Percentiles rank a stretch among this genome's conserved stretches.
Conservation (phyloP, 805 yeast species). For the Schizosaccharomyces osmophilus region DNA sequence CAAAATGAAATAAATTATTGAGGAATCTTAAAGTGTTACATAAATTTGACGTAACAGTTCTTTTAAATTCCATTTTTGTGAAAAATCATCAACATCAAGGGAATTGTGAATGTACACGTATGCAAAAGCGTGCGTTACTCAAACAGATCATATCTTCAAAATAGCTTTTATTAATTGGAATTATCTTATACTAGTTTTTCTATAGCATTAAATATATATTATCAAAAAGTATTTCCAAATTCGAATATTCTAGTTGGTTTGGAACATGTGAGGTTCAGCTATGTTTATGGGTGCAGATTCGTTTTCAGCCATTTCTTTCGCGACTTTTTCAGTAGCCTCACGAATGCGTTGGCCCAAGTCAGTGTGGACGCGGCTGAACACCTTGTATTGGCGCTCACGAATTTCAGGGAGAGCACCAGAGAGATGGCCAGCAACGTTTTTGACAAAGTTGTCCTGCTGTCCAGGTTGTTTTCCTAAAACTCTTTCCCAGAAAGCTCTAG, state of each 20-base stretch:
- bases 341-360: constrained; percentile 44
- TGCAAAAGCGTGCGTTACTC: too few relatives aligned
- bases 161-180: too few relatives aligned
- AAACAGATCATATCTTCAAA: too few relatives aligned
- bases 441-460: constrained; percentile 61
- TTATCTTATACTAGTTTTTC: too few relatives aligned
- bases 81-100: too few relatives aligned
- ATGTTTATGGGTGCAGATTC: not conserved
- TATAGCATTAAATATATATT: too few relatives aligned
- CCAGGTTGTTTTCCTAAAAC: constrained; percentile 51
- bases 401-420: constrained; percentile 32
- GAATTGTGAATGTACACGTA: too few relatives aligned
- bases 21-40: too few relatives aligned
- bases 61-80: too few relatives aligned
- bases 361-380: constrained; percentile 49
- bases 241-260: not conserved
- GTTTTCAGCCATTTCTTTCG: not conserved
- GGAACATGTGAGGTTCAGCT: not conserved
- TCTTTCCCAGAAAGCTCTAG: constrained; percentile 37
- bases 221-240: too few relatives aligned
- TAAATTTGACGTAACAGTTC: too few relatives aligned
- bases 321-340: constrained; percentile 19
- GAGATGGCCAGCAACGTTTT: constrained; percentile 57
- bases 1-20: too few relatives aligned
- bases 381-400: constrained; percentile 54